phyloP scores from a whole-genome alignment of 2,329 filamentous ascomycete genomes.

The Reticulascus tulasneorum region DNA sequence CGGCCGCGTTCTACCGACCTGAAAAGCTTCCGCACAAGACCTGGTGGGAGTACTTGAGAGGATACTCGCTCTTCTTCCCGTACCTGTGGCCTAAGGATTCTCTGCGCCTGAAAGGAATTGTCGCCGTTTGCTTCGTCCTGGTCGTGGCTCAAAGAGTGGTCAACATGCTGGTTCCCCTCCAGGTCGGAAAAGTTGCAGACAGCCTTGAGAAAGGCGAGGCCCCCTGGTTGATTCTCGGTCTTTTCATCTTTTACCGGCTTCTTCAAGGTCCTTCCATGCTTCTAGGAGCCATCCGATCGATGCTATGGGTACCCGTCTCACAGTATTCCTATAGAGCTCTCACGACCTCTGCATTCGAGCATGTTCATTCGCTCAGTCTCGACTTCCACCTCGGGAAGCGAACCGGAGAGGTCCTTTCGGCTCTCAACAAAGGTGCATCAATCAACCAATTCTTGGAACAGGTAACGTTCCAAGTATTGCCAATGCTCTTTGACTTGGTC shows the following conservation, averaged over 20 bases:
- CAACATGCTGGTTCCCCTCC: conserved; percentile 80
- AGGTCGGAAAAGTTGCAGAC: conserved; percentile 77
- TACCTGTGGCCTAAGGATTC: conserved; percentile 94
- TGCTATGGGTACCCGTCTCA: conserved; percentile 93
- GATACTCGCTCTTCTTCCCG: conserved; percentile 91
- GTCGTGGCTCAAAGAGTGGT: conserved; percentile 77
- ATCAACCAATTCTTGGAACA: conserved; percentile 97
- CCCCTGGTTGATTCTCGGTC: conserved; percentile 61
- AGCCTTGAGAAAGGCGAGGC: conserved; percentile 50
- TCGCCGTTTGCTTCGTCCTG: conserved; percentile 76
- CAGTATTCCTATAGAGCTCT: conserved; percentile 95
- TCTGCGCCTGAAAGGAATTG: conserved; percentile 66
- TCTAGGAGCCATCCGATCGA: conserved; percentile 74
- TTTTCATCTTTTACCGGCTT: conserved; percentile 75
- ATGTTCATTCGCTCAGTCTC: conserved; percentile 90
- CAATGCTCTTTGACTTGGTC: conserved; percentile 87
- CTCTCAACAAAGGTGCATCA: conserved; percentile 89
- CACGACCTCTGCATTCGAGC: conserved; percentile 93
- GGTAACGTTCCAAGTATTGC: conserved; percentile 90
- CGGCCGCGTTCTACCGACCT: conserved; percentile 83
- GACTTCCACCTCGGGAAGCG: conserved; percentile 97
- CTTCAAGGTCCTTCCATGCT: conserved; percentile 87
- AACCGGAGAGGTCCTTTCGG: conserved; percentile 92
- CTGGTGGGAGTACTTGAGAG: conserved; percentile 94
- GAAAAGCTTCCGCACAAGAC: conserved; percentile 80